Evolutionary conservation across 208 protist species (phyloP).

Genomic region (Naegleria fowleri): DNA sequence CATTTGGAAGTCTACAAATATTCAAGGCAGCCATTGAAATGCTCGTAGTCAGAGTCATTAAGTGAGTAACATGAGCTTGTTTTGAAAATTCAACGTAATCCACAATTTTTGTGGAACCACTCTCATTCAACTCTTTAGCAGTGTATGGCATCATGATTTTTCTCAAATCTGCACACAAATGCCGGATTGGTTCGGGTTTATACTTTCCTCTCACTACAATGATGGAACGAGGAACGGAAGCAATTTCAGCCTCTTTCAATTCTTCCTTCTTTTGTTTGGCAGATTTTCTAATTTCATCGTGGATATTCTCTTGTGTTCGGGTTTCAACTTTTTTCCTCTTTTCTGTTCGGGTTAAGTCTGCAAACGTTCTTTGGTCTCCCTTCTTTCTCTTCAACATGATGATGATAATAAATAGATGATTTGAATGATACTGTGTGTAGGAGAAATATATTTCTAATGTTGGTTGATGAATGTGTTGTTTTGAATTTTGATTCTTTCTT

Average conservation of each 20-base stretch:
- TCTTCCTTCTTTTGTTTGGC: background rate
- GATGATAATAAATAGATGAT: too few relatives aligned
- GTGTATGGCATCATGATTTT: slow-evolving; percentile 10
- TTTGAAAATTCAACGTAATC: background rate
- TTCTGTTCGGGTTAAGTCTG: background rate
- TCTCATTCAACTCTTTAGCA: background rate
- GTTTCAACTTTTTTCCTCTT: background rate
- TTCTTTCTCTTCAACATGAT: background rate
- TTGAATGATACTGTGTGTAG: too few relatives aligned
- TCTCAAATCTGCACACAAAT: background rate
- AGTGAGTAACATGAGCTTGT: slow-evolving; percentile 4
- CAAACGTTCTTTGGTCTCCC: background rate
- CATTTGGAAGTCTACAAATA: slow-evolving; percentile 10
- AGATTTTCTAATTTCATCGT: background rate
- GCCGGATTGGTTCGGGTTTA: background rate
- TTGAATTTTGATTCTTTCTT: too few relatives aligned
- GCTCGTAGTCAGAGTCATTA: background rate
- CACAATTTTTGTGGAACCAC: background rate
- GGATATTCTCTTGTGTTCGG: background rate
- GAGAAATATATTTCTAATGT: too few relatives aligned
- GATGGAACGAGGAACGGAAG: background rate
- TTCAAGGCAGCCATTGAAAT: background rate
- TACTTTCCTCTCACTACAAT: background rate
- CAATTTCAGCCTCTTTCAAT: slow-evolving; percentile 7
- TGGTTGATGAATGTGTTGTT: too few relatives aligned